Evolutionary conservation across 805 yeast genomes (phyloP).

Genomic region (Yarrowia deformans): DNA sequence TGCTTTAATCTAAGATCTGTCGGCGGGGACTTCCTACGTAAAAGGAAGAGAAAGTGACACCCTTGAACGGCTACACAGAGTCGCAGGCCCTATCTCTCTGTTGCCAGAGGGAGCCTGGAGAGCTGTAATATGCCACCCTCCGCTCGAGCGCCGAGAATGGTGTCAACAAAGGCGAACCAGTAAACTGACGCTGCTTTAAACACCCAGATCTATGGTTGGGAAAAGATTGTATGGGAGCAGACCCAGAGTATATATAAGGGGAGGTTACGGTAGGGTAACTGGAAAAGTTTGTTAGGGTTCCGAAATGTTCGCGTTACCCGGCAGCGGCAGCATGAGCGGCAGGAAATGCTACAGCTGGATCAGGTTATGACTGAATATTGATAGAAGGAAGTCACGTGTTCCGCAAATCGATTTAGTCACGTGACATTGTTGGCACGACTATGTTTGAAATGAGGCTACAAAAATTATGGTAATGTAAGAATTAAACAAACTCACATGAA

Average conservation of each 20-base stretch:
- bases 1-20: constrained; percentile 82
- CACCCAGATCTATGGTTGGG: constrained; percentile 37
- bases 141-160: constrained; percentile 40
- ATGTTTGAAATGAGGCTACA: no score
- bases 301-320: constrained; percentile 16
- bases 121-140: constrained; percentile 42
- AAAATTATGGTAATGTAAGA: no score
- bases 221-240: background rate
- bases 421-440: no score
- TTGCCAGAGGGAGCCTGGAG: constrained; percentile 44
- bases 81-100: constrained; percentile 45
- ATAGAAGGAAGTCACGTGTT: no score
- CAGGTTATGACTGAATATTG: no score
- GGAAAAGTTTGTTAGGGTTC: constrained; percentile 19
- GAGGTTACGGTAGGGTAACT: constrained; percentile 16
- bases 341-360: background rate
- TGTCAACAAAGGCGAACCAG: constrained; percentile 39
- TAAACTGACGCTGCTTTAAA: constrained; percentile 36
- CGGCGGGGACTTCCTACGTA: constrained; percentile 80
- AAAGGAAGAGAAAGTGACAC: constrained; percentile 45
- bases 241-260: constrained; percentile 9
- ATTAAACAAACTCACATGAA: no score
- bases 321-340: background rate
- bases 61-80: constrained; percentile 42
- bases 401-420: no score